A percentile compares a stretch with the other conserved stretches of the same genome.
phyloP scores from a whole-genome alignment of 345 rosid genomes.

The Zanthoxylum bungeanum region DNA sequence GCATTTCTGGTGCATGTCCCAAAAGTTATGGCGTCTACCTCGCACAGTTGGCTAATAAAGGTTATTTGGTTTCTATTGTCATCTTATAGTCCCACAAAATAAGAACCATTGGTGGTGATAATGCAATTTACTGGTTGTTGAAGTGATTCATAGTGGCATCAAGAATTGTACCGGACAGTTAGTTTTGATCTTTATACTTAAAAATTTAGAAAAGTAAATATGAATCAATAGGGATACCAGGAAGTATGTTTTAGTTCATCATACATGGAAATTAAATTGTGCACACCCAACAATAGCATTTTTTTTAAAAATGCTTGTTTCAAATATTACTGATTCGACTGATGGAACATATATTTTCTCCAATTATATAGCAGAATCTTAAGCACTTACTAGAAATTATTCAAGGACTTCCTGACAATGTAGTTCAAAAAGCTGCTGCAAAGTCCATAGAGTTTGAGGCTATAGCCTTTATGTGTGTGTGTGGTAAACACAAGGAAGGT shows the following conservation, averaged over 20 bases:
- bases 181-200: background rate
- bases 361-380: too few species aligned
- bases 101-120: background rate
- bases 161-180: background rate
- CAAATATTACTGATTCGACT: too few species aligned
- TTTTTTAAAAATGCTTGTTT: too few species aligned
- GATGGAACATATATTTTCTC: too few species aligned
- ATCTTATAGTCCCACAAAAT: background rate
- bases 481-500: conserved; percentile 38
- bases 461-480: too few species aligned
- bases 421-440: conserved; percentile 59
- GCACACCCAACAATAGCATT: too few species aligned
- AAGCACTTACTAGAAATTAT: conserved; percentile 12
- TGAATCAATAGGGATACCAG: background rate
- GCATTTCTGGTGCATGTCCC: conserved; percentile 93
- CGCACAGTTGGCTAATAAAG: conserved; percentile 90
- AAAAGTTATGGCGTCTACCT: conserved; percentile 97
- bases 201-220: background rate
- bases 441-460: conserved; percentile 77
- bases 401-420: conserved; percentile 69
- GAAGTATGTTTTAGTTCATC: background rate
- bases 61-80: background rate
- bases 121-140: background rate
- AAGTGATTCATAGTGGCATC: background rate
- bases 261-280: background rate